A percentile compares a stretch with the other conserved stretches of the same genome.
phyloP scores from a whole-genome alignment of 495 filamentous ascomycete species.

The Aspergillus homomorphus region DNA sequence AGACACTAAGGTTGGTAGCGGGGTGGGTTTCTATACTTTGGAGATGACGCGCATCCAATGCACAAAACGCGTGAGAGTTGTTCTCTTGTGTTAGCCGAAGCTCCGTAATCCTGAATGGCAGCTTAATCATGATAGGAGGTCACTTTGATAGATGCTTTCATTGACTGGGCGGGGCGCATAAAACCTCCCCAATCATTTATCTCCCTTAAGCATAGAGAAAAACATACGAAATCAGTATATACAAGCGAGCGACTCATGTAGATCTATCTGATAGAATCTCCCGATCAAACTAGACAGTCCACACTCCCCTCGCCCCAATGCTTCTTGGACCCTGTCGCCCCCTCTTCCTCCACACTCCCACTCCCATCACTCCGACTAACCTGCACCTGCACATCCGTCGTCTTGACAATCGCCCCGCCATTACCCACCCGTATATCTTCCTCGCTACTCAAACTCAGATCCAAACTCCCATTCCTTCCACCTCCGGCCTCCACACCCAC shows the following conservation, averaged over 20 bases:
- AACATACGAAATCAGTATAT: too few species aligned
- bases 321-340: not conserved
- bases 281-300: not conserved
- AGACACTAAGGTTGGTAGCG: too few species aligned
- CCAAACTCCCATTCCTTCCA: not conserved
- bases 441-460: not conserved
- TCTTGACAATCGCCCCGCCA: not conserved
- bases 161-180: too few species aligned
- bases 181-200: too few species aligned
- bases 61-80: too few species aligned
- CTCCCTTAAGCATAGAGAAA: too few species aligned
- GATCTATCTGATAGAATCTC: not conserved
- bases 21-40: too few species aligned
- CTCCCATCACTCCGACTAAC: not conserved
- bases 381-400: not conserved
- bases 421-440: not conserved
- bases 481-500: not conserved
- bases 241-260: not conserved
- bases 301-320: not conserved
- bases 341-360: not conserved
- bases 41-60: too few species aligned
- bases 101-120: too few species aligned
- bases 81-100: too few species aligned
- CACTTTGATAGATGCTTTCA: too few species aligned
- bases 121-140: too few species aligned